Evolutionary conservation across 495 filamentous ascomycete genomes (phyloP), one percentile per base, ranked within the genome.

Genomic region (Aspergillus panamensis): DNA sequence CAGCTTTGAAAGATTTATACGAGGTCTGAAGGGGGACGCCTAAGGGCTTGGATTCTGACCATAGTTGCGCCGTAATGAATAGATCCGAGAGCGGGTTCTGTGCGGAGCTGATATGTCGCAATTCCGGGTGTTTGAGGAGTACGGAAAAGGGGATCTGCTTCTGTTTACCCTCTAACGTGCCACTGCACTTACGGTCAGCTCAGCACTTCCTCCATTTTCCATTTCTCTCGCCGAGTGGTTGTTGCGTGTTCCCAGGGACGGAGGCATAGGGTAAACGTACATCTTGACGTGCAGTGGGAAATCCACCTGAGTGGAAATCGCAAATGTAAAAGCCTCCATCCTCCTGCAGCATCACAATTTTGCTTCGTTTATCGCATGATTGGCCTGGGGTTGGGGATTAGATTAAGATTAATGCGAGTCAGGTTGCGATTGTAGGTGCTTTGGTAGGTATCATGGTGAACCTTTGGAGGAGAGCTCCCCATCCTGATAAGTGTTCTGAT

Each of bases 271-370:
- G 56, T 58, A 35, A 51, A 72, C 79, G 64, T 71, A 90, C 91
- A 97, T 91, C 74, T 90, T 90, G 57, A 97, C 84, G 72, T 84
- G 86, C 52, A 97, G 82, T 14, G 87, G 82, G 58, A 89, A 82
- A 63, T 91, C 79, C 55, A 97, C 80, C 67, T 83, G 80, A 42
- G 88, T 86, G 45, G 94, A 96, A 62, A 84, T 87, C 47, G 90
- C 92, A 77, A 97, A 97, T 1, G 91, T 92, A 71, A 95, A 97
- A 44, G 92, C 86, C 66, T 98, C 94, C 92, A 97, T 96, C 31
- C 39, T 58, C 20, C 21, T 17, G 40, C 12, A 9, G 40, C 56
- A 58, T 52, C 19, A 52, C 48, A 43, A 37, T 51, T 12, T 33
- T 20, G 10, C 40, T 55, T 32, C 12, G 19, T 50, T 52, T 48